Percentiles rank a stretch among this genome's conserved stretches.
These are phyloP conservation scores for Aspergillus heteromorphus DNA, from an alignment of 495 filamentous ascomycete genomes.

Conservation along the genomic window DNA sequence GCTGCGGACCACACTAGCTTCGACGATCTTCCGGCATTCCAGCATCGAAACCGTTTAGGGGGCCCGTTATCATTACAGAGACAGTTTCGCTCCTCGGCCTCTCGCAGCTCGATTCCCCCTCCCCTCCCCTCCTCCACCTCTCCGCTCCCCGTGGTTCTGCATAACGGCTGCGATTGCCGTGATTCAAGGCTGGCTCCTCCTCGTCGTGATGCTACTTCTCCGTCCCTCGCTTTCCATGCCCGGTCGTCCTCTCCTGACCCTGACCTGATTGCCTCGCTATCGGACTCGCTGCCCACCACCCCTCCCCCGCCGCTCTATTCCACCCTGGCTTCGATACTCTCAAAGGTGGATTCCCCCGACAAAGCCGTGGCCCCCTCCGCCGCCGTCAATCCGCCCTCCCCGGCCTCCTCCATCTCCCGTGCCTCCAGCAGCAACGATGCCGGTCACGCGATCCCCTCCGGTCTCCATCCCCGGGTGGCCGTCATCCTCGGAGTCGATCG, in stretches of 20 bases:
- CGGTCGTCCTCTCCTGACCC: conserved; percentile 20
- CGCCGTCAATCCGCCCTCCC: conserved; percentile 31
- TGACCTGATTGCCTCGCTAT: conserved; percentile 22
- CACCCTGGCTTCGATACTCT: conserved; percentile 3
- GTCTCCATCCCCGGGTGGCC: conserved; percentile 58
- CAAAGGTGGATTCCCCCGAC: conserved; percentile 12
- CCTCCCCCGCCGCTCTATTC: conserved; percentile 13
- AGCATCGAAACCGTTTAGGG: not conserved
- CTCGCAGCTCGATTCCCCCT: not conserved
- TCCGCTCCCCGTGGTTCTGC: conserved; percentile 9
- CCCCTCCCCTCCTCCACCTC: not conserved
- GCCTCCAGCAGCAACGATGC: conserved; percentile 31
- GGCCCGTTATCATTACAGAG: not conserved
- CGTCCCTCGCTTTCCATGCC: conserved; percentile 29
- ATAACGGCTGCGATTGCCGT: conserved; percentile 40
- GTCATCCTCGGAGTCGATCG: conserved; percentile 58
- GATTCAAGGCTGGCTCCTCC: conserved; percentile 42
- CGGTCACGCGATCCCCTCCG: conserved; percentile 22
- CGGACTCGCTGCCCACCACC: conserved; percentile 5
- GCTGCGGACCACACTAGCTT: not conserved
- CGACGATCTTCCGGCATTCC: not conserved
- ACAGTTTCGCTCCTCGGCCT: not conserved
- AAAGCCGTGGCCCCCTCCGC: conserved; percentile 32
- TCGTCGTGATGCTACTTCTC: conserved; percentile 41
- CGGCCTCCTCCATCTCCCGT: conserved; percentile 30